Evolutionary conservation across 2,329 filamentous ascomycete genomes (phyloP), one percentile per base, ranked within the genome.

Genomic region (Colletotrichum phormii): DNA sequence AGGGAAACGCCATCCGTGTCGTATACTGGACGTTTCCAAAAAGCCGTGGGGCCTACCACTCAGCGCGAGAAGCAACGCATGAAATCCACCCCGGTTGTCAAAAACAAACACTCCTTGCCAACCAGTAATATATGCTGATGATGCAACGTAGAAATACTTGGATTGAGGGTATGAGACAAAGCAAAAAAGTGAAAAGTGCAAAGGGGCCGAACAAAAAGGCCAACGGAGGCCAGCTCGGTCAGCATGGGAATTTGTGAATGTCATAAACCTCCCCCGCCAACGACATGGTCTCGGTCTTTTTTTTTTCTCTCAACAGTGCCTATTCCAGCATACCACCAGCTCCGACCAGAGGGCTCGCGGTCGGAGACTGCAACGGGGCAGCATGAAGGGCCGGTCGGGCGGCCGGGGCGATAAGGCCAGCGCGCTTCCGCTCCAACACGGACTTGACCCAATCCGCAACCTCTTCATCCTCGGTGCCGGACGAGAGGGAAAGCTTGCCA

Each of bases 321-420:
- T 64, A 71, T 26, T 61, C 51, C 59, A 54, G n/a, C 33, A 35
- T 37, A 57, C 37, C 24, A 9, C 49, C 42, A 5, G 67, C 22
- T 42, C 49, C 67, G 8, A 63, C 58, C 12, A 77, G 42, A 4
- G 86, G 85, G 65, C 85, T 88, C n/a, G 79, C 78, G 24, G 84
- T 74, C 1, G 89, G 88, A 75, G 67, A 95, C 89, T 98, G 94
- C 57, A 98, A 83, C 1, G 95, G 94, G 29, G 94, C 96, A 5
- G 94, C 92, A 81, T 98, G 97, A 74, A 98, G 84, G 3, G 97
- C 95, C 18, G 97, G 97, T 79, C 93, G 94, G 61, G 87, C 86
- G 18, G 83, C 81, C 61, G 85, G 86, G 5, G 85, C 86, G 51
- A 83, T 79, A 46, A 84, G 79, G 85, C 89, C 93, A 2, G 86